These are phyloP conservation scores for Penicillium sp. DNA, from an alignment of 2,329 filamentous ascomycete genomes.

Conservation along the genomic window DNA sequence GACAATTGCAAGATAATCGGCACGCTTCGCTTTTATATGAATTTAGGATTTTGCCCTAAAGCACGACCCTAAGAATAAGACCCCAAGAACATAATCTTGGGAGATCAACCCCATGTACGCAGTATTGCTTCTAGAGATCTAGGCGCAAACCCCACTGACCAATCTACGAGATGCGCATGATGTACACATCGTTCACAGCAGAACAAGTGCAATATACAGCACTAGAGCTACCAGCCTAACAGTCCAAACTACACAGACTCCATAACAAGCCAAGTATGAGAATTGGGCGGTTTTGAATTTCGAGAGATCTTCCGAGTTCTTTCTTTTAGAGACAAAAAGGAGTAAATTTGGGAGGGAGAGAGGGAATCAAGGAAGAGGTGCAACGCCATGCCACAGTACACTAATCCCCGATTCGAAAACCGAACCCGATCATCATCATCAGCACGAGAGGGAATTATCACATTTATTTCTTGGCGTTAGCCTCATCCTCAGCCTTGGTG, in stretches of 20 bases:
- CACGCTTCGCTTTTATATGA: too few relatives aligned
- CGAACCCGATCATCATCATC: slow-evolving; percentile 44
- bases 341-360: slow-evolving; percentile 19
- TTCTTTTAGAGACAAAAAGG: slow-evolving; percentile 37
- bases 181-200: neutral
- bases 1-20: too few relatives aligned
- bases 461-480: slow-evolving; percentile 55
- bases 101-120: too few relatives aligned
- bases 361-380: slow-evolving; percentile 33
- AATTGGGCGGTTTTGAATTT: slow-evolving; percentile 38
- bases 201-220: neutral
- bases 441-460: slow-evolving; percentile 36
- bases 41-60: too few relatives aligned
- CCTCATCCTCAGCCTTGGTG: slow-evolving; percentile 72
- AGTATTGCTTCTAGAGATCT: too few relatives aligned
- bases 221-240: neutral
- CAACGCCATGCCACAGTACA: slow-evolving; percentile 41
- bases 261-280: slow-evolving; percentile 20
- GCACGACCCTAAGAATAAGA: too few relatives aligned
- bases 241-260: slow-evolving; percentile 7
- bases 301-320: slow-evolving; percentile 38
- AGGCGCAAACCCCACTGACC: neutral
- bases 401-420: slow-evolving; percentile 38
- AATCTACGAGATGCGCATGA: neutral
- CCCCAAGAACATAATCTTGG: too few relatives aligned